phyloP scores from a whole-genome alignment of 768 basidiomycete species.

The Boletus subcaerulescens region DNA sequence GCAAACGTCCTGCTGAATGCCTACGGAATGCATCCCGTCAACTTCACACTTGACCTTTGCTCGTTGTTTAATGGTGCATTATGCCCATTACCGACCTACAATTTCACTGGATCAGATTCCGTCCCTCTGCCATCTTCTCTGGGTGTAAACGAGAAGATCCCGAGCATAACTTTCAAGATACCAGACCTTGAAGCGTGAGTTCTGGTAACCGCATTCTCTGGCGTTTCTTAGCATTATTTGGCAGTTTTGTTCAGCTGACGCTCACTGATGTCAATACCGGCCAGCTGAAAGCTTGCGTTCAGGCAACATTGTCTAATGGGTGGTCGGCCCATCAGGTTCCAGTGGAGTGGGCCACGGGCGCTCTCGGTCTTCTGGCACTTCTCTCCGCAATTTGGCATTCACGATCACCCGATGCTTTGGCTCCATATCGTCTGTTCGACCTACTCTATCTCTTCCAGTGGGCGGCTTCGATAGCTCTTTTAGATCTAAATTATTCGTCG shows the following conservation, averaged over 20 bases:
- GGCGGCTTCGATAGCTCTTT: constrained; percentile 73
- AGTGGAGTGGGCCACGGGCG: constrained; percentile 78
- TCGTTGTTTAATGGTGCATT: constrained; percentile 70
- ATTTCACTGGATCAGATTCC: constrained; percentile 81
- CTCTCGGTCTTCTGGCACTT: constrained; percentile 59
- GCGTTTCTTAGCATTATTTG: constrained; percentile 1
- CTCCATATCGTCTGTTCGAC: constrained; percentile 78
- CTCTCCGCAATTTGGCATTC: constrained; percentile 55
- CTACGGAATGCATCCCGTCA: constrained; percentile 83
- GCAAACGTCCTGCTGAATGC: constrained; percentile 82
- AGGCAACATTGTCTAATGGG: constrained; percentile 90
- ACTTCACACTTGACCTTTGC: constrained; percentile 87
- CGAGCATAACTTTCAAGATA: constrained; percentile 77
- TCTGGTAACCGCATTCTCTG: background rate
- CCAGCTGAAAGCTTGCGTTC: constrained; percentile 81
- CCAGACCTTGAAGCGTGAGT: constrained; percentile 82
- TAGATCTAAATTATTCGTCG: constrained; percentile 84
- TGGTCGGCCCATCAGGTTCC: constrained; percentile 72
- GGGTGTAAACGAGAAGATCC: constrained; percentile 56
- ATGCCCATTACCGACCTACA: constrained; percentile 80
- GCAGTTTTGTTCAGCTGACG: constrained; percentile 67
- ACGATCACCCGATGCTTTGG: constrained; percentile 49
- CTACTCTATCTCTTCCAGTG: constrained; percentile 81
- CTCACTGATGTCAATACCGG: constrained; percentile 69
- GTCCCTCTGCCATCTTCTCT: constrained; percentile 61